Evolutionary conservation across 2,329 filamentous ascomycete genomes (phyloP).

Genomic region (Colletotrichum aenigma): DNA sequence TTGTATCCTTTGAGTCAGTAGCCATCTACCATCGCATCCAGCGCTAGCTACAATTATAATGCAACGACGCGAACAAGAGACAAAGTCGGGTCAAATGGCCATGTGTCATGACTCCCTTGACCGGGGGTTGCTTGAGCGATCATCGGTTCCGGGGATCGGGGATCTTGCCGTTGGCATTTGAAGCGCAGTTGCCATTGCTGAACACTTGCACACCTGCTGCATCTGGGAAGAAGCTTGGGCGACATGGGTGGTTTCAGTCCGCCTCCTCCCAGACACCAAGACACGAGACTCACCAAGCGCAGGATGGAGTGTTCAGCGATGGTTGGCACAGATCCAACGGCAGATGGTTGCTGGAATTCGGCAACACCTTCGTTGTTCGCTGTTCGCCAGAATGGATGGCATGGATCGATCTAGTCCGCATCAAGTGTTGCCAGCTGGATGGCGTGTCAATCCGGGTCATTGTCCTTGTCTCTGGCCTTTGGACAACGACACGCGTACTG

Average conservation of each 20-base stretch:
- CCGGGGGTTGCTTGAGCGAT: slow-evolving; percentile 11
- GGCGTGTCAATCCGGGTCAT: neutral
- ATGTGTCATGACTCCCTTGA: slow-evolving; percentile 13
- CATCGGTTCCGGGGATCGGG: neutral
- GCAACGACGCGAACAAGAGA: neutral
- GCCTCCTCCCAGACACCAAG: neutral
- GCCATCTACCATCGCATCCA: neutral
- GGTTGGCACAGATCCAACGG: neutral
- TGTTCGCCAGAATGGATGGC: neutral
- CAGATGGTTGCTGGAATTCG: neutral
- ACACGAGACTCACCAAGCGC: neutral
- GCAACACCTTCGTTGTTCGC: neutral
- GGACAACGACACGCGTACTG: slow-evolving; percentile 9
- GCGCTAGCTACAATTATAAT: neutral
- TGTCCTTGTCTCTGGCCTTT: neutral
- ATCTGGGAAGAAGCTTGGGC: slow-evolving; percentile 12
- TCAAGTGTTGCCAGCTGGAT: neutral
- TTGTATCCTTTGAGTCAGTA: slow-evolving; percentile 10
- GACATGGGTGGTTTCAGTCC: slow-evolving; percentile 11
- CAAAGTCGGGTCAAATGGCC: slow-evolving; percentile 5
- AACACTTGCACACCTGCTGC: neutral
- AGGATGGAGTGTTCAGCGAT: neutral
- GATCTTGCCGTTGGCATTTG: neutral
- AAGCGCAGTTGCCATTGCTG: neutral
- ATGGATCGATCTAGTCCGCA: neutral